phyloP scores from a whole-genome alignment of 2,329 filamentous ascomycete species.

The Byssochlamys sp. region DNA sequence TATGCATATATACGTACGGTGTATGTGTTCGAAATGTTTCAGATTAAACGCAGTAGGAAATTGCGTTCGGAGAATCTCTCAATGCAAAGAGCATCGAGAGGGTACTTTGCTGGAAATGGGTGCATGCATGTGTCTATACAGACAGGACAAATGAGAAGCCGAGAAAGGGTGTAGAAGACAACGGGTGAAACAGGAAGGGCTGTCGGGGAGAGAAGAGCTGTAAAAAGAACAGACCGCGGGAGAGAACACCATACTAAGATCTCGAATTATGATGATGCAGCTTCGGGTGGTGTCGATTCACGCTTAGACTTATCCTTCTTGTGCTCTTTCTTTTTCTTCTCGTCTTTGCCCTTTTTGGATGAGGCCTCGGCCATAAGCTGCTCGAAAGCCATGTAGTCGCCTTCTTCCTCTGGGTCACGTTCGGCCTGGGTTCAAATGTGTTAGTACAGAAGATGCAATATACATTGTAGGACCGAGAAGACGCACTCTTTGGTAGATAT shows the following conservation, averaged over 20 bases:
- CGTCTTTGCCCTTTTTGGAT: constrained; percentile 77
- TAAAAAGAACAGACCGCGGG: neutral
- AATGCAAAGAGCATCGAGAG: neutral
- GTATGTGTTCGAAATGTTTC: neutral
- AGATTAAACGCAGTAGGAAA: neutral
- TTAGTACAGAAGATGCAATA: constrained; percentile 4
- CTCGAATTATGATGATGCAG: neutral
- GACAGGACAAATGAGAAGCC: neutral
- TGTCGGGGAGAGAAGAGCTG: neutral
- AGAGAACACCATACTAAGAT: neutral
- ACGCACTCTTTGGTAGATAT: constrained; percentile 75
- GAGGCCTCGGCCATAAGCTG: constrained; percentile 94
- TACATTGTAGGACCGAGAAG: neutral
- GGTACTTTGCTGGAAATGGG: neutral
- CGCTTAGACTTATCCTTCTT: constrained; percentile 27
- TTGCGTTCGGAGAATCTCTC: neutral
- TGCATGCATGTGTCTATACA: neutral
- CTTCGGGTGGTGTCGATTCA: neutral
- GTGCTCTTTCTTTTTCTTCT: constrained; percentile 61
- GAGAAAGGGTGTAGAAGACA: neutral
- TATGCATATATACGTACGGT: neutral
- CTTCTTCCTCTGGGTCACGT: constrained; percentile 88
- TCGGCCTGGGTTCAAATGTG: constrained; percentile 51
- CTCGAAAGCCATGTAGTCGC: constrained; percentile 97
- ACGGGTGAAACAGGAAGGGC: neutral